Base-by-base conservation (phyloP, 257 asterid species). In the Striga asiatica region DNA sequence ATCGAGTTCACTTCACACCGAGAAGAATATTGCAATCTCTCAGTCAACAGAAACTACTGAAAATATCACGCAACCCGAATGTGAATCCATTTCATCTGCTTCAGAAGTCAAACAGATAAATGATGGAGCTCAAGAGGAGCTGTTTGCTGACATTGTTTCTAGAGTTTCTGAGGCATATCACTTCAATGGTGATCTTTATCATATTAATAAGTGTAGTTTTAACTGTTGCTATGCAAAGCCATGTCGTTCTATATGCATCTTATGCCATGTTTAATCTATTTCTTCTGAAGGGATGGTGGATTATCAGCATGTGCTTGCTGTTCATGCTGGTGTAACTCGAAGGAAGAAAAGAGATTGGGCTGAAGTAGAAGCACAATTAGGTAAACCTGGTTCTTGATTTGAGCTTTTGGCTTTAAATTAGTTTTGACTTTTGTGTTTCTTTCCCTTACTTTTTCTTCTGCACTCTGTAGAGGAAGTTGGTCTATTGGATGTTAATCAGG, bases 281-380 rank as follows among this genome's bases (percentile, higher is more conserved):
- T n/a, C n/a, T 71, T 64, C 19, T 61, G 54, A 61, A 83, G 97
- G 98, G 63, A 84, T 91, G 96, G 95, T 66, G 61, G 96, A 91
- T 65, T 91, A 91, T 68, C 98, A 91, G 76, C 96, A 91, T 74
- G 94, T 91, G 61, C 71, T 84, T 62, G 82, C 98, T 50, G 76
- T 87, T 66, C 95, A 87, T 70, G 95, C 95, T 50, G 83, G 76
- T 61, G 60, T 50, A 68, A 74, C 80, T 38, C 66, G 73, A 64
- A 71, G 79, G 60, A 87, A 79, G 78, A 91, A 84, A 75, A 81
- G 92, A 63, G 81, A 72, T 35, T 84, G 81, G 76, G 74, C 71
- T 56, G 96, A 91, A 69, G 66, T 82, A 49, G 93, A 82, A 66
- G 75, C 84, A 58, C 72, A 64, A 31, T 70, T 74, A 55, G 93